These are phyloP conservation scores for Claviceps sorghi DNA, from an alignment of 2,329 filamentous ascomycete genomes.

Conservation along the genomic window DNA sequence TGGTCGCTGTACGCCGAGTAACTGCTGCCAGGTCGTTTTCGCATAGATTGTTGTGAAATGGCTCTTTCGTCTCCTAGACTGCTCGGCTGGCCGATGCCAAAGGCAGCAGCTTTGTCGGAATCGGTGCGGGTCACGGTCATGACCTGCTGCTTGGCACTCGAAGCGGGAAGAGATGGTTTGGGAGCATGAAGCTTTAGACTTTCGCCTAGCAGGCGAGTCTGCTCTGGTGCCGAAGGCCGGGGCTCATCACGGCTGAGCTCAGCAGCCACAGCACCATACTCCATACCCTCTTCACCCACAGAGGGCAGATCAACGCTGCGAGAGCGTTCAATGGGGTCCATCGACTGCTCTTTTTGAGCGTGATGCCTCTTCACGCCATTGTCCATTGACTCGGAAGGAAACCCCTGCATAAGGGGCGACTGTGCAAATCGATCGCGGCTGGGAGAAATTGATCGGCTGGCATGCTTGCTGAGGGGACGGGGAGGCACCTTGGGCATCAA, in stretches of 20 bases:
- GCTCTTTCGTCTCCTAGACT: conserved; percentile 32
- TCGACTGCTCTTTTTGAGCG: conserved; percentile 17
- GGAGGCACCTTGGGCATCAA: conserved; percentile 59
- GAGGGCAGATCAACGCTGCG: conserved; percentile 71
- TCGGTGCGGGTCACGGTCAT: conserved; percentile 79
- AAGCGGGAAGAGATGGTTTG: conserved; percentile 67
- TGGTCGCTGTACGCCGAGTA: conserved; percentile 37
- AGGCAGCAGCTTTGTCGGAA: conserved; percentile 72
- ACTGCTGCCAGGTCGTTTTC: conserved; percentile 50
- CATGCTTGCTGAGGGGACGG: conserved; percentile 54
- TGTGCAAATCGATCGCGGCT: conserved; percentile 65
- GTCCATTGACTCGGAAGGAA: conserved; percentile 29
- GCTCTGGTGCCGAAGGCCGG: conserved; percentile 40
- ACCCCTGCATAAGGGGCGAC: conserved; percentile 69
- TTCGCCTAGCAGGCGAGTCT: conserved; percentile 63
- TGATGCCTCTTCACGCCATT: conserved; percentile 22
- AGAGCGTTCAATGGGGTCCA: conserved; percentile 42
- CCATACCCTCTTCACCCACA: conserved; percentile 76
- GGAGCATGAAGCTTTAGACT: conserved; percentile 82
- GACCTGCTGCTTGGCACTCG: conserved; percentile 71
- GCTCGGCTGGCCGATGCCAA: conserved; percentile 59
- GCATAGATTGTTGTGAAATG: conserved; percentile 35
- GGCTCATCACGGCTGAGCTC: conserved; percentile 21
- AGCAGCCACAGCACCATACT: conserved; percentile 55
- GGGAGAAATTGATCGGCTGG: conserved; percentile 65